Base-by-base conservation (phyloP, 768 basidiomycete genomes). In the Pulveroboletus sp. region DNA sequence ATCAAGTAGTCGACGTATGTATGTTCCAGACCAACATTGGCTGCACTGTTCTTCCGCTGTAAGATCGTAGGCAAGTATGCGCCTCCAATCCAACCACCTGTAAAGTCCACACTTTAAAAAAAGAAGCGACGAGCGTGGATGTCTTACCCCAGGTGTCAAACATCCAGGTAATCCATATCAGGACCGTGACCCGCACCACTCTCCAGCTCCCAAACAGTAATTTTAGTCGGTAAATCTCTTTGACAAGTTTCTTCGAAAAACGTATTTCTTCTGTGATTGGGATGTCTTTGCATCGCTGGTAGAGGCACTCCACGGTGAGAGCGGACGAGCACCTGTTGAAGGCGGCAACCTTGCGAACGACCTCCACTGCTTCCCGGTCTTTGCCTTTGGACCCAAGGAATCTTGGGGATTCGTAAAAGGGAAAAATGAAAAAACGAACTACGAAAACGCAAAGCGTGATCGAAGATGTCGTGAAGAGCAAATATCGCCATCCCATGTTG, bases 401-500 rank as follows among this genome's bases (percentile, higher is more conserved):
- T 25, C 29, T 46, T 2, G 58, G 58, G 5, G 52, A 49, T 45
- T 59, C 52, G 10, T 58, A 21, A 23, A 59, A 51, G 0, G 56
- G 49, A 17, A 58, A 59, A 5, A 58, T 17, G 33, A 59, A 59
- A 24, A 47, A 54, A 6, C 58, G 52, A 19, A 58, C 0, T 10
- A 47, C 27, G 16, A 54, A 59, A 6, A 59, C 17, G 2, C 24
- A 32, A 5, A 59, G 35, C 5, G 56, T 55, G 17, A 58, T 47
- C 6, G 46, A 36, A 17, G 34, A 41, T 3, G 40, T 17, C 4
- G 52, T 27, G 44, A 57, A 58, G 20, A 51, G 20, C 1, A 51
- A 14, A 27, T 59, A 59, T n/a, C 53, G 49, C 58, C 58, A 59
- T 17, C 58, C 58, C 57, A 58, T 57, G 20, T 58, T 58, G 21